These are phyloP conservation scores for Kuraishia cidri DNA, from an alignment of 805 yeast species.

Conservation along the genomic window DNA sequence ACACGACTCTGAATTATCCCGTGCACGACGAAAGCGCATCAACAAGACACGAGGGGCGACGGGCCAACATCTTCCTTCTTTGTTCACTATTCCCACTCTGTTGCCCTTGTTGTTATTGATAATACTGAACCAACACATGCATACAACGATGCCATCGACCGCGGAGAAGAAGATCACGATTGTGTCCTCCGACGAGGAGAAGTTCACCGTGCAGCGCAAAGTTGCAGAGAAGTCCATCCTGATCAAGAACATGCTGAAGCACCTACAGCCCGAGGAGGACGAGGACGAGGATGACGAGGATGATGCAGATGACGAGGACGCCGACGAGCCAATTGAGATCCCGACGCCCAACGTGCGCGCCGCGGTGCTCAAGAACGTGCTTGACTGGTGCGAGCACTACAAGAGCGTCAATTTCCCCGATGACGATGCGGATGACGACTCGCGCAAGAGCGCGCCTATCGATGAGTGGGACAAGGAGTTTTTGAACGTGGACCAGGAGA, in stretches of 20 bases:
- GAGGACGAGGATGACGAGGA: constrained; percentile 9
- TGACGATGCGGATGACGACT: constrained; percentile 74
- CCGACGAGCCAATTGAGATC: constrained; percentile 62
- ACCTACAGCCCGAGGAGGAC: constrained; percentile 27
- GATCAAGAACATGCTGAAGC: constrained; percentile 80
- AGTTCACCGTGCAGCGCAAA: constrained; percentile 65
- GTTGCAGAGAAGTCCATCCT: constrained; percentile 84
- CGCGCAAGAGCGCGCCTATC: constrained; percentile 83
- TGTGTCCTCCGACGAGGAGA: constrained; percentile 75
- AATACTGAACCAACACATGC: too few species aligned
- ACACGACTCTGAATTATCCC: too few species aligned
- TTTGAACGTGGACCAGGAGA: constrained; percentile 86
- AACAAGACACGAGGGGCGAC: too few species aligned
- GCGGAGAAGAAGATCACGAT: constrained; percentile 18
- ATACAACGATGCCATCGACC: constrained; percentile 1
- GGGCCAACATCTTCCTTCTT: too few species aligned
- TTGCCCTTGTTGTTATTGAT: too few species aligned
- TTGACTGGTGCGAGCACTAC: constrained; percentile 96
- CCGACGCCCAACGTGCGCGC: constrained; percentile 90
- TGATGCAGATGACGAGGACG: constrained; percentile 31
- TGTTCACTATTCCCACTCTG: too few species aligned
- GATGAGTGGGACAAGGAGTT: constrained; percentile 95
- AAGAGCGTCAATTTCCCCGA: constrained; percentile 70
- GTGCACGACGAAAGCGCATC: too few species aligned
- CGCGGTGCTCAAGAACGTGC: constrained; percentile 78